Conservation (phyloP, 768 basidiomycete genomes). For the Tricholoma bakamatsutake region DNA sequence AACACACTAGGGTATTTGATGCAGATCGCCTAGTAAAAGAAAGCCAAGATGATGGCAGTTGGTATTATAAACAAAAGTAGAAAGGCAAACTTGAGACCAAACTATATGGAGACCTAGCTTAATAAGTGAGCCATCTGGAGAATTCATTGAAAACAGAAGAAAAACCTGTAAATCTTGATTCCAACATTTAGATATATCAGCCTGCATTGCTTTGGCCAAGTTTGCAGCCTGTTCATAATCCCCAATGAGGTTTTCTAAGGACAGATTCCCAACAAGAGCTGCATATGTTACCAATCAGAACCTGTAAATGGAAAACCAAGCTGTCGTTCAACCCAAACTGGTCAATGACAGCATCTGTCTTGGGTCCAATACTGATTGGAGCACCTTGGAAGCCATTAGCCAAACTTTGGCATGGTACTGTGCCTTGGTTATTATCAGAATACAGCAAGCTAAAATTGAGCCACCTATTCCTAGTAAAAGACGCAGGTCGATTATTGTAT, state of each 20-base stretch:
- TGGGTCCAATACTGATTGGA: conserved; percentile 1
- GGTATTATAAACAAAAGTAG: conserved; percentile 1
- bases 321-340: conserved; percentile 3
- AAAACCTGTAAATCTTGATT: background rate
- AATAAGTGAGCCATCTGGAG: background rate
- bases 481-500: background rate
- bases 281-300: background rate
- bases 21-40: background rate
- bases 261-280: conserved; percentile 5
- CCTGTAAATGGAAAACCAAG: background rate
- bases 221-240: conserved; percentile 7
- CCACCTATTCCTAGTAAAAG: background rate
- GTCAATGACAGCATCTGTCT: background rate
- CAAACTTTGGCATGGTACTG: background rate
- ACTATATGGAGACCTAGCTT: background rate
- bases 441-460: background rate
- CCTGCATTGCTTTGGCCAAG: conserved; percentile 1
- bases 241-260: background rate
- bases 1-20: background rate
- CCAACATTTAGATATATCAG: background rate
- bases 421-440: background rate
- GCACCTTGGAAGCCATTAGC: conserved; percentile 1
- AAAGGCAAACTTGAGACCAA: background rate
- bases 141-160: background rate
- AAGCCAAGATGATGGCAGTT: no score